A percentile compares a stretch with the other conserved stretches of the same genome.
phyloP scores from a whole-genome alignment of 495 filamentous ascomycete species.

The Arthonia radiata region DNA sequence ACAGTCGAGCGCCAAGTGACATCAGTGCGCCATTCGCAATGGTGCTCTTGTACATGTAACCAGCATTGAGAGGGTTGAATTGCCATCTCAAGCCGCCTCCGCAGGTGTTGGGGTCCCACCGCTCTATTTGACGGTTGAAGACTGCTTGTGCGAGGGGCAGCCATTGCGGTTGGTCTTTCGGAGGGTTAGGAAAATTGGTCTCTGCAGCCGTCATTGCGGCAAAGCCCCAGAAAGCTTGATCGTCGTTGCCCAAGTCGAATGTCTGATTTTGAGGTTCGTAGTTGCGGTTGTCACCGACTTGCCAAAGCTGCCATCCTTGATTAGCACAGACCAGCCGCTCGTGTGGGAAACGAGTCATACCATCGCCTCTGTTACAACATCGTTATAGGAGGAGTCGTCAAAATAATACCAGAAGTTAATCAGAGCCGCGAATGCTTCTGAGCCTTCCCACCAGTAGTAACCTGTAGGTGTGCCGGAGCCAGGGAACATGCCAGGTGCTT shows the following conservation, averaged over 20 bases:
- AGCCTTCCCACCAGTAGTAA: constrained; percentile 29
- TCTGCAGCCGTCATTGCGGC: constrained; percentile 32
- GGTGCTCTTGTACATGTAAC: constrained; percentile 4
- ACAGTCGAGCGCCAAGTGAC: constrained; percentile 2
- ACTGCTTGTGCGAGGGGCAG: constrained; percentile 37
- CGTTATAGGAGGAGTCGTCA: constrained; percentile 25
- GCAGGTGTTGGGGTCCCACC: constrained; percentile 49
- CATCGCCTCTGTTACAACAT: constrained; percentile 23
- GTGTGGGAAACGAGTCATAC: no score
- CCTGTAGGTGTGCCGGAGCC: constrained; percentile 16
- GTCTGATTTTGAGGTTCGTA: constrained; percentile 24
- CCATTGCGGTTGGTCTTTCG: constrained; percentile 33
- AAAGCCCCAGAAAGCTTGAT: constrained; percentile 25
- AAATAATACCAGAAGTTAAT: constrained; percentile 27
- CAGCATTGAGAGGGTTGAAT: constrained; percentile 5
- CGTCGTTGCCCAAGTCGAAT: constrained; percentile 22
- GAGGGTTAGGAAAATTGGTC: constrained; percentile 20
- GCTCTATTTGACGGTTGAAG: constrained; percentile 44
- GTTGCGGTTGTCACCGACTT: constrained; percentile 21
- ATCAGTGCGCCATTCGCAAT: constrained; percentile 4
- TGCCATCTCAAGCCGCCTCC: constrained; percentile 63
- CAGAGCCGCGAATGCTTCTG: constrained; percentile 23
- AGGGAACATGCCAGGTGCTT: constrained; percentile 38
- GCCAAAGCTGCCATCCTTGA: no score
- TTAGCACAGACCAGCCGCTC: no score